phyloP scores from a whole-genome alignment of 2,329 filamentous ascomycete genomes.

The Alternaria burnsii region DNA sequence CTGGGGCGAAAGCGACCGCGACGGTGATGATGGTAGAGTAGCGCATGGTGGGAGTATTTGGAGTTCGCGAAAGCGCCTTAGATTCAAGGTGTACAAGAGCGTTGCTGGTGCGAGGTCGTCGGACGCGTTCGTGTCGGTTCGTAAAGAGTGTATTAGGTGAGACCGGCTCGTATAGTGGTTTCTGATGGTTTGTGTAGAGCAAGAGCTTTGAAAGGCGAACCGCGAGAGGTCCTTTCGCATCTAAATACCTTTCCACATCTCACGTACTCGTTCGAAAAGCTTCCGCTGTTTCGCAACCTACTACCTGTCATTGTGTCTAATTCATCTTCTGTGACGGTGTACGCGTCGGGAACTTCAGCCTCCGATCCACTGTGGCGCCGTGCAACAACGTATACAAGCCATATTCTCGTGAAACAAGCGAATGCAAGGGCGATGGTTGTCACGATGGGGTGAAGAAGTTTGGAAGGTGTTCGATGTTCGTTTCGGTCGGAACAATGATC shows the following conservation, averaged over 20 bases:
- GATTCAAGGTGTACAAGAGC: background rate
- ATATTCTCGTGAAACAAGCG: slow-evolving; percentile 4
- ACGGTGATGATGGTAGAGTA: slow-evolving; percentile 11
- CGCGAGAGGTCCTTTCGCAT: background rate
- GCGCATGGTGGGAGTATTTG: slow-evolving; percentile 6
- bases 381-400: background rate
- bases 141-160: slow-evolving; percentile 23
- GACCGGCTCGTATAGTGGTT: slow-evolving; percentile 22
- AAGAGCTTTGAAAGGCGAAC: slow-evolving; percentile 1
- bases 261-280: slow-evolving; percentile 7
- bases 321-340: slow-evolving; percentile 1
- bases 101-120: background rate
- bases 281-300: background rate
- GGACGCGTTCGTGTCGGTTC: background rate
- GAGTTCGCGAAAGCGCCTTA: background rate
- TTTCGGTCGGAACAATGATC: slow-evolving; percentile 23
- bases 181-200: slow-evolving; percentile 9
- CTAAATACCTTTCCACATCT: slow-evolving; percentile 1
- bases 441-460: slow-evolving; percentile 15
- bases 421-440: slow-evolving; percentile 8
- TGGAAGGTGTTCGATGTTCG: slow-evolving; percentile 31
- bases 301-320: background rate
- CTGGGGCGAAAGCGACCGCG: slow-evolving; percentile 16
- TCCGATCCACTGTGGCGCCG: slow-evolving; percentile 2
- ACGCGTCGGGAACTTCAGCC: slow-evolving; percentile 1